Conservation (phyloP, 2,329 filamentous ascomycete genomes). For the Salinomyces thailandicus region DNA sequence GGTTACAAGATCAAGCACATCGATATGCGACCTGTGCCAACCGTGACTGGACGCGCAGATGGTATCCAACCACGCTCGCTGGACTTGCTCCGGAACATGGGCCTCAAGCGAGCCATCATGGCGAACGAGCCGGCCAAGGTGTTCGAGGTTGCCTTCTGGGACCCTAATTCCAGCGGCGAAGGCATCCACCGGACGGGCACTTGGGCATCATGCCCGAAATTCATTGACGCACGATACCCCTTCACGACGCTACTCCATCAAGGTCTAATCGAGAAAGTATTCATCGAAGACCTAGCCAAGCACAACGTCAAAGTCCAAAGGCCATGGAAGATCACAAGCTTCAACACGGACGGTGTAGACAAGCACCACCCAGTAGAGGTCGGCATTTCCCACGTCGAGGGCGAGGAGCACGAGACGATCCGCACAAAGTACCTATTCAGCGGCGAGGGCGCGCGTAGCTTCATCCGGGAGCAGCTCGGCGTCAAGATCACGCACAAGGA, state of each 20-base stretch:
- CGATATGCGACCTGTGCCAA: conserved; percentile 79
- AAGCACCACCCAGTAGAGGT: conserved; percentile 73
- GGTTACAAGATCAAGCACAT: conserved; percentile 93
- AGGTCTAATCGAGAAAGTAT: conserved; percentile 52
- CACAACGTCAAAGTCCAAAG: conserved; percentile 46
- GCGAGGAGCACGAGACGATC: conserved; percentile 55
- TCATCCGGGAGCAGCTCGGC: conserved; percentile 51
- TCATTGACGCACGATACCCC: conserved; percentile 57
- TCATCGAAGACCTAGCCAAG: conserved; percentile 52
- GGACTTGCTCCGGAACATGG: conserved; percentile 81
- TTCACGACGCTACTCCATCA: conserved; percentile 55
- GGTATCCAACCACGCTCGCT: conserved; percentile 85
- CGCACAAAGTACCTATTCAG: conserved; percentile 53
- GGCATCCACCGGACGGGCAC: conserved; percentile 50
- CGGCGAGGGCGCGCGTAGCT: conserved; percentile 52
- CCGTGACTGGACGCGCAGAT: conserved; percentile 75
- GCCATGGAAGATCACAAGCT: conserved; percentile 52
- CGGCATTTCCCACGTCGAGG: conserved; percentile 64
- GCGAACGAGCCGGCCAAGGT: conserved; percentile 76
- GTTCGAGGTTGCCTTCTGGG: conserved; percentile 60
- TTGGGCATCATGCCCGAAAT: conserved; percentile 82
- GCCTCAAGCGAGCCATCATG: conserved; percentile 80
- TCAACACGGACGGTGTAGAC: conserved; percentile 50
- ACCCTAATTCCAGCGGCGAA: conserved; percentile 36
- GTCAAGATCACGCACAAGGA: conserved; percentile 57